Conservation (phyloP, 1,284 basidiomycete genomes). For the Trametes polyzona region DNA sequence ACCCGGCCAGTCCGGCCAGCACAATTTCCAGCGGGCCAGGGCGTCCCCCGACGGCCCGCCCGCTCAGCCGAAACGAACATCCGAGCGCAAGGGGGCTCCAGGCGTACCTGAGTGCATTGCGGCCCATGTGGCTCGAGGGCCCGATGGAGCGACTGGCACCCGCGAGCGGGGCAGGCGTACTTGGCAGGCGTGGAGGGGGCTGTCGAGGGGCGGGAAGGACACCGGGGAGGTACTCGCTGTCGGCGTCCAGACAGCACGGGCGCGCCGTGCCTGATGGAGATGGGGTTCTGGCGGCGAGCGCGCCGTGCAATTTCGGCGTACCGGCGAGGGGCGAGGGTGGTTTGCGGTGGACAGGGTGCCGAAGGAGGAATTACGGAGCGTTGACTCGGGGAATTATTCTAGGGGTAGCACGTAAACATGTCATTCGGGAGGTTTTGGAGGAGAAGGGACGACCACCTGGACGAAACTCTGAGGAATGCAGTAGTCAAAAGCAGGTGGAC, state of each 20-base stretch:
- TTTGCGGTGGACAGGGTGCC: background rate
- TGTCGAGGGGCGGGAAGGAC: background rate
- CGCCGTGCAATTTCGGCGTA: background rate
- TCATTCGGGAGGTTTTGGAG: too few relatives aligned
- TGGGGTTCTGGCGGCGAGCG: background rate
- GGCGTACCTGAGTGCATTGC: background rate
- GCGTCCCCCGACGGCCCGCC: background rate
- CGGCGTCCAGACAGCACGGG: background rate
- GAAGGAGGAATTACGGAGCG: background rate
- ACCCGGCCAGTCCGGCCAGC: background rate
- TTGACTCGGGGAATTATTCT: background rate
- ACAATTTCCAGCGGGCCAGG: background rate
- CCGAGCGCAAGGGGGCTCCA: background rate
- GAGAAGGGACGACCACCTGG: too few relatives aligned
- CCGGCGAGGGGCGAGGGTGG: background rate
- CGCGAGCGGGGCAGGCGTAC: background rate
- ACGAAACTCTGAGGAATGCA: too few relatives aligned
- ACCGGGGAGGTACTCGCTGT: conserved; percentile 5
- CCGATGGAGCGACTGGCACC: background rate
- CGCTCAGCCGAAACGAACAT: background rate
- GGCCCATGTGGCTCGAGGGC: background rate
- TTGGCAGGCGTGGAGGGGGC: background rate
- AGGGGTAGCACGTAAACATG: background rate
- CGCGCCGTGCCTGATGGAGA: background rate
- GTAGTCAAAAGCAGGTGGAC: too few relatives aligned